phyloP scores from a whole-genome alignment of 768 basidiomycete species.

The Boletus subcaerulescens region DNA sequence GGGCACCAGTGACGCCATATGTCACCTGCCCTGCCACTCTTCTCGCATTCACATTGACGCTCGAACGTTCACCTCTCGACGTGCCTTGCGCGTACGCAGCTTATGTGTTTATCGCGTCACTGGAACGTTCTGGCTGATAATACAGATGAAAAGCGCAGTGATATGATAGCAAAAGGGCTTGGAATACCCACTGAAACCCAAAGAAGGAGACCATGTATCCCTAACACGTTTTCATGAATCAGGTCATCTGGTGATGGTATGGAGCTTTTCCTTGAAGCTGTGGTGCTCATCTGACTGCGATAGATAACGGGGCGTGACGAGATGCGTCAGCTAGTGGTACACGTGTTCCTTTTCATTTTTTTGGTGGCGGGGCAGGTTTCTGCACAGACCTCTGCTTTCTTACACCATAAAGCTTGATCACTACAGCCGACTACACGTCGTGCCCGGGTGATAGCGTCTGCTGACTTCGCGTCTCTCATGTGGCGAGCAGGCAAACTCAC shows the following conservation, averaged over 20 bases:
- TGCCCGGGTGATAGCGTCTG: too few species aligned
- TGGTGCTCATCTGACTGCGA: conserved; percentile 8
- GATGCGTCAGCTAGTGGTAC: neutral
- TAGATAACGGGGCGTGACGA: neutral
- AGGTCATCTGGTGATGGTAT: conserved; percentile 3
- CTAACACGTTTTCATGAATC: conserved; percentile 12
- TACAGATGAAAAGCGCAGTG: neutral
- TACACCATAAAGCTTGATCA: too few species aligned
- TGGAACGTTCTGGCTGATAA: neutral
- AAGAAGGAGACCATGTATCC: conserved; percentile 11
- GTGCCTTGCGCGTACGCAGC: neutral
- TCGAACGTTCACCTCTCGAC: neutral
- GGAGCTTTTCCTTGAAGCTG: neutral
- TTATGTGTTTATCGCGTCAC: neutral
- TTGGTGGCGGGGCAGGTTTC: too few species aligned
- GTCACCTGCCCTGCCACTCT: conserved; percentile 15
- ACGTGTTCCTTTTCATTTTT: too few species aligned
- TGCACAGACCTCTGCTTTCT: too few species aligned
- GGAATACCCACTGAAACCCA: neutral
- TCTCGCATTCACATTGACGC: neutral
- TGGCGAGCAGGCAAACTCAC: too few species aligned
- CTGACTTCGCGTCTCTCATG: too few species aligned
- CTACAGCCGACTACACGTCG: too few species aligned
- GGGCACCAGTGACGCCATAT: neutral
- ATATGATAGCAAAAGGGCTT: neutral